Conservation (phyloP, 768 basidiomycete species). For the Kwoniella sp. region DNA sequence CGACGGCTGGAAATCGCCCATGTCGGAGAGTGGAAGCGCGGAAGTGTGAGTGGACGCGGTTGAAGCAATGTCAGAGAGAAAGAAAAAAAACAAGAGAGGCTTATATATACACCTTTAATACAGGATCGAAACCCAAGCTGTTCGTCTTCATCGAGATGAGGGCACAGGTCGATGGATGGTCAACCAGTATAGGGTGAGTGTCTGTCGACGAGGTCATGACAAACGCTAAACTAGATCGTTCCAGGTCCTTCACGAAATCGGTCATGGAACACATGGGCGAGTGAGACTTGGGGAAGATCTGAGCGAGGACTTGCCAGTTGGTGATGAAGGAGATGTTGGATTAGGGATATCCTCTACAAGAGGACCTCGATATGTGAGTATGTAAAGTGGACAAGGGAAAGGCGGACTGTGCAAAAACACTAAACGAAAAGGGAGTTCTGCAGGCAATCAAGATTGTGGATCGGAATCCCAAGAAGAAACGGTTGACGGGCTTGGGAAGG, state of each 20-base stretch:
- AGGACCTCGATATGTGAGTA: conserved; percentile 31
- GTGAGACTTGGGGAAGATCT: conserved; percentile 73
- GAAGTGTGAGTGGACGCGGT: conserved; percentile 45
- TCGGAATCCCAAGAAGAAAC: conserved; percentile 66
- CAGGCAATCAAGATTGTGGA: conserved; percentile 59
- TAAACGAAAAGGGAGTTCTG: not conserved
- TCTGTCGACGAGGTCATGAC: not conserved
- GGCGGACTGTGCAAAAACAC: too few relatives aligned
- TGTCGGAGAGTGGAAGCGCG: conserved; percentile 33
- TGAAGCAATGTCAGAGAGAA: not conserved
- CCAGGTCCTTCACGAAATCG: conserved; percentile 69
- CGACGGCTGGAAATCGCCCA: conserved; percentile 30
- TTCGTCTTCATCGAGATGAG: conserved; percentile 45
- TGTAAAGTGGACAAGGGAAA: not conserved
- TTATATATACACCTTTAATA: not conserved
- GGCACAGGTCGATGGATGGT: conserved; percentile 60
- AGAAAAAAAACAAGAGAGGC: not conserved
- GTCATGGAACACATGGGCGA: conserved; percentile 86
- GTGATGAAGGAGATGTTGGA: conserved; percentile 23
- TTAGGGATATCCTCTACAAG: conserved; percentile 13
- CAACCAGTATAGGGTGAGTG: conserved; percentile 73
- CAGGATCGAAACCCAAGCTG: conserved; percentile 51
- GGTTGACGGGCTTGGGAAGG: conserved; percentile 70
- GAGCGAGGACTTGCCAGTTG: conserved; percentile 24
- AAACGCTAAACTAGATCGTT: conserved; percentile 2